Evolutionary conservation across 2,329 filamentous ascomycete species (phyloP).

Genomic region (Colletotrichum higginsianum): DNA sequence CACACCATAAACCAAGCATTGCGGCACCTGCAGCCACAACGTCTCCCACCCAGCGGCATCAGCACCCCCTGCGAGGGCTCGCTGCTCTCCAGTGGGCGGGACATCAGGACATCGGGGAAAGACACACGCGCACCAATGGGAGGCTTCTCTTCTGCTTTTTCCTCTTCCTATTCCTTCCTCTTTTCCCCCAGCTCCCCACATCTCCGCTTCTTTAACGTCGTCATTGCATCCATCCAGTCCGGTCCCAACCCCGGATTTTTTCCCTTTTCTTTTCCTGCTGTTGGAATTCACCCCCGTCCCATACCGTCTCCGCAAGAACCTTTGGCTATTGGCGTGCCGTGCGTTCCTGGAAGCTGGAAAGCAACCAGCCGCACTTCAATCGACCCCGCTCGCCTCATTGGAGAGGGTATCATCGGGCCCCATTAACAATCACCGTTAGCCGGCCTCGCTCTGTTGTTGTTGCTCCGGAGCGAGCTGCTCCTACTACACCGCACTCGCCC

Average conservation of each 20-base stretch:
- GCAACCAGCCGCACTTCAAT: slow-evolving; percentile 23
- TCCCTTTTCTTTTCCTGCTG: slow-evolving; percentile 3
- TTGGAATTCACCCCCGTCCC: slow-evolving; percentile 5
- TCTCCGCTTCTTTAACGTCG: slow-evolving; percentile 31
- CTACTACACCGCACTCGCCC: slow-evolving; percentile 3
- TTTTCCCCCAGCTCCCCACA: slow-evolving; percentile 15
- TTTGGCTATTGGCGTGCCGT: slow-evolving; percentile 18
- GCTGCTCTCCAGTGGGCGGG: background rate
- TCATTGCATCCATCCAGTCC: slow-evolving; percentile 30
- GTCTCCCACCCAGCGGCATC: background rate
- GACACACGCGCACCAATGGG: slow-evolving; percentile 38
- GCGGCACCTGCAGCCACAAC: slow-evolving; percentile 20
- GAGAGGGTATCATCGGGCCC: slow-evolving; percentile 37
- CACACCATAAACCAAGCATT: slow-evolving; percentile 13
- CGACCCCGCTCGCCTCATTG: slow-evolving; percentile 30
- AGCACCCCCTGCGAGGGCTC: slow-evolving; percentile 16
- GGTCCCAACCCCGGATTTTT: slow-evolving; percentile 33
- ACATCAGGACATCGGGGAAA: slow-evolving; percentile 9
- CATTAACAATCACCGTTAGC: slow-evolving; percentile 16
- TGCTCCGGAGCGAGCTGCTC: slow-evolving; percentile 30
- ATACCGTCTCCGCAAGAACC: slow-evolving; percentile 20
- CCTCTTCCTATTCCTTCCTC: slow-evolving; percentile 9
- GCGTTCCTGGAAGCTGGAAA: slow-evolving; percentile 35
- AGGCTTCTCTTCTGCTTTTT: slow-evolving; percentile 3
- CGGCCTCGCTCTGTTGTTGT: slow-evolving; percentile 19